Percentiles rank a stretch among this genome's conserved stretches.
Evolutionary conservation across 169 alveolate species (phyloP).

Genomic region (Plasmodium coatneyi): DNA sequence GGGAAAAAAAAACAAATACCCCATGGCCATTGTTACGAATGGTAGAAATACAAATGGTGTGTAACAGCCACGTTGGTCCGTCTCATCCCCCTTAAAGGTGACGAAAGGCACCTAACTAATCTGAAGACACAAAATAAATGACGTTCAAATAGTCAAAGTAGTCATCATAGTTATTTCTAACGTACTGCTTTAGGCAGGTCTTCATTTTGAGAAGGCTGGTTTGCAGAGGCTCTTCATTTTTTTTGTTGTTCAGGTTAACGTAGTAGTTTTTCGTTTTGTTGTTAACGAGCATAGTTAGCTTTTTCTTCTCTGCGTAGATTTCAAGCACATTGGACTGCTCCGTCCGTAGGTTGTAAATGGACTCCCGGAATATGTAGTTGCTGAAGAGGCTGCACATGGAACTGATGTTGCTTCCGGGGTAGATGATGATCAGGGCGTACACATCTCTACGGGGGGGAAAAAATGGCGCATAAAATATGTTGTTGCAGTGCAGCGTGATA

Average conservation of each 20-base stretch:
- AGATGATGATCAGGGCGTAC: constrained; percentile 29
- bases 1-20: neutral
- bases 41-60: neutral
- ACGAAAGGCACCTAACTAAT: neutral
- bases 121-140: constrained; percentile 44
- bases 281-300: constrained; percentile 29
- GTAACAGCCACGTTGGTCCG: neutral
- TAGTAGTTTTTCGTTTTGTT: constrained; percentile 34
- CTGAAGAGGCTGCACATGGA: constrained; percentile 2
- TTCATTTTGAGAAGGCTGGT: constrained; percentile 13
- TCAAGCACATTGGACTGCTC: constrained; percentile 69
- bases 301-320: constrained; percentile 14
- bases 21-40: neutral
- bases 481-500: neutral
- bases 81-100: neutral
- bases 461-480: neutral
- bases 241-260: neutral
- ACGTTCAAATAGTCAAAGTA: constrained; percentile 52
- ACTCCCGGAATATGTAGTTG: constrained; percentile 28
- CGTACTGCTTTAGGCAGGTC: constrained; percentile 13
- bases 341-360: constrained; percentile 17
- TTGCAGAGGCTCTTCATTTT: neutral
- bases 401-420: constrained; percentile 32
- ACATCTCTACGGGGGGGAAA: constrained; percentile 24
- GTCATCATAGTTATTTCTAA: constrained; percentile 17